These are phyloP conservation scores for Talaromyces sp. DNA, from an alignment of 2,329 filamentous ascomycete species.

Conservation along the genomic window DNA sequence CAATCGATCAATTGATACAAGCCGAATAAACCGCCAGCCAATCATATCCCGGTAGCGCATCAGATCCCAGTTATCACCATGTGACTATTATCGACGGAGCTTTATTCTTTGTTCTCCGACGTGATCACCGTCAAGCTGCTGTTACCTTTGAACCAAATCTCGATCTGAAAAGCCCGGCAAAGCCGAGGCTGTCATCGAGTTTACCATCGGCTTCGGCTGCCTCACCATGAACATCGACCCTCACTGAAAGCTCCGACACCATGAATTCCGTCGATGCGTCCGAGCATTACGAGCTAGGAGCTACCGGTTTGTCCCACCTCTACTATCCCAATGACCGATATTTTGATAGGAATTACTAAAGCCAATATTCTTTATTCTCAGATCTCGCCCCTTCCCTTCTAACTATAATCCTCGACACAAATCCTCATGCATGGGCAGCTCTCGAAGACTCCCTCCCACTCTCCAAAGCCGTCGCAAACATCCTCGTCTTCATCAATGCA, in stretches of 20 bases:
- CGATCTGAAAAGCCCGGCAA: neutral
- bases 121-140: neutral
- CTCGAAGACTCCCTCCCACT: conserved; percentile 75
- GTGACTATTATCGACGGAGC: conserved; percentile 8
- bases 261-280: conserved; percentile 70
- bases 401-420: conserved; percentile 91
- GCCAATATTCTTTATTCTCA: conserved; percentile 25
- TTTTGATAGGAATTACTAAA: neutral
- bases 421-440: conserved; percentile 89
- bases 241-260: conserved; percentile 24
- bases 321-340: neutral
- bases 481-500: conserved; percentile 95
- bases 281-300: conserved; percentile 55
- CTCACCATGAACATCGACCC: conserved; percentile 17
- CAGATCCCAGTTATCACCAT: conserved; percentile 1
- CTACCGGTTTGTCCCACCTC: conserved; percentile 43
- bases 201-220: neutral
- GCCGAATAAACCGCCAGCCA: neutral
- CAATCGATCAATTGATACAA: too few species aligned
- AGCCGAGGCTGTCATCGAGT: conserved; percentile 1
- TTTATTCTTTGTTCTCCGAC: conserved; percentile 4
- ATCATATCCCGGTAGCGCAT: neutral
- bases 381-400: conserved; percentile 76
- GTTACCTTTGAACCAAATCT: neutral
- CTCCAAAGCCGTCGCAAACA: conserved; percentile 79